A percentile compares a stretch with the other conserved stretches of the same genome.
These are phyloP conservation scores for Aspergillus aculeatus DNA, from an alignment of 2,329 filamentous ascomycete species.

Conservation along the genomic window DNA sequence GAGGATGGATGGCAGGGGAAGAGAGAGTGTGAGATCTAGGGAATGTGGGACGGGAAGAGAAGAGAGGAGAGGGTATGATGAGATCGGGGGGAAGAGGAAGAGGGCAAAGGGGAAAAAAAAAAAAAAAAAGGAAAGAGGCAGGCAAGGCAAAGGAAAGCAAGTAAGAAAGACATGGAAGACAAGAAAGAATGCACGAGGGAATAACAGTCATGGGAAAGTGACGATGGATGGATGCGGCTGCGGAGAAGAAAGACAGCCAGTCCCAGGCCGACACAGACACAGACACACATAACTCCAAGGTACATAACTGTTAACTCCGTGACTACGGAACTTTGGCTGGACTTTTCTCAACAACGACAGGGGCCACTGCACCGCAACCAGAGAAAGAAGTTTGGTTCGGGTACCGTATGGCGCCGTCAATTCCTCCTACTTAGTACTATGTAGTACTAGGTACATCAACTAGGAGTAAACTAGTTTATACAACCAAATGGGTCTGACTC, in stretches of 20 bases:
- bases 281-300: too few relatives aligned
- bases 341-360: background rate
- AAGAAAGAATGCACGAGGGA: conserved; percentile 3
- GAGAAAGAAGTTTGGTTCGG: background rate
- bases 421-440: too few relatives aligned
- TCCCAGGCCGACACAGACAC: too few relatives aligned
- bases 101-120: background rate
- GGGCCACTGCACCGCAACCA: background rate
- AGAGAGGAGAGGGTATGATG: conserved; percentile 9
- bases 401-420: background rate
- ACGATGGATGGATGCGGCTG: conserved; percentile 22
- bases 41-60: conserved; percentile 10
- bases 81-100: conserved; percentile 1
- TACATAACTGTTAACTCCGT: too few relatives aligned
- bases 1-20: background rate
- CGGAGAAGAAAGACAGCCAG: conserved; percentile 17
- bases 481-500: background rate
- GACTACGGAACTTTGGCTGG: conserved; percentile 6
- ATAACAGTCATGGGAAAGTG: conserved; percentile 8
- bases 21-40: background rate
- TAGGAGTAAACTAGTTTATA: too few relatives aligned
- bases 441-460: too few relatives aligned
- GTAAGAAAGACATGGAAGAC: conserved; percentile 3
- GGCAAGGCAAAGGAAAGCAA: background rate
- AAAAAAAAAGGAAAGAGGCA: background rate